phyloP scores from a whole-genome alignment of 208 protist genomes.

The Novymonas esmeraldas region DNA sequence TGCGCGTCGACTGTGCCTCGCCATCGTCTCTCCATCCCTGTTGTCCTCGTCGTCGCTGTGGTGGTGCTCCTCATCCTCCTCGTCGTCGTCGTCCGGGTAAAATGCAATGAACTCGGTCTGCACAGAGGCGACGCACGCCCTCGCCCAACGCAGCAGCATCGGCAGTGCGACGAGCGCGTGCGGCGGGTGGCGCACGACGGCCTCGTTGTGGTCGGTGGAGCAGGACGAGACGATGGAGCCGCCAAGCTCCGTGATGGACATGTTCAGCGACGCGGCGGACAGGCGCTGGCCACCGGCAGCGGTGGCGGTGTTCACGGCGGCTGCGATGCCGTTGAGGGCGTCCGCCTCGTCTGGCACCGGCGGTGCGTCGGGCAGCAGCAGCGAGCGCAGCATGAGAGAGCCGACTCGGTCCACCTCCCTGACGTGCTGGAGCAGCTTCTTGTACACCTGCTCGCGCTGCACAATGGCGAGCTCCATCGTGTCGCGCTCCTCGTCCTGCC shows the following conservation, averaged over 20 bases:
- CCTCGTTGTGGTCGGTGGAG: background rate
- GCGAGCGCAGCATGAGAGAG: slow-evolving; percentile 53
- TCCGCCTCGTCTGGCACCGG: slow-evolving; percentile 23
- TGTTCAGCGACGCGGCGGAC: slow-evolving; percentile 8
- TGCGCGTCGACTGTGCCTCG: no score
- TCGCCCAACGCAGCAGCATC: slow-evolving; percentile 28
- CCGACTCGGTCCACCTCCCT: slow-evolving; percentile 74
- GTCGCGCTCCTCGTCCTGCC: slow-evolving; percentile 40
- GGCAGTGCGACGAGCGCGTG: slow-evolving; percentile 39
- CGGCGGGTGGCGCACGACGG: slow-evolving; percentile 22
- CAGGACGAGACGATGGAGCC: background rate
- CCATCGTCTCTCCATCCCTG: no score
- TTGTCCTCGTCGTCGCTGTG: no score
- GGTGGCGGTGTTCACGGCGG: background rate
- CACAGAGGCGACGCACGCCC: slow-evolving; percentile 8
- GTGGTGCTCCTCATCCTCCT: background rate
- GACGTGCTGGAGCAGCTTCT: slow-evolving; percentile 48
- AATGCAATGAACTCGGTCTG: slow-evolving; percentile 18
- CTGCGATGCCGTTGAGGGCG: slow-evolving; percentile 2
- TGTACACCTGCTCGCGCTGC: slow-evolving; percentile 51
- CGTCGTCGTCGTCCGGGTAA: slow-evolving; percentile 13
- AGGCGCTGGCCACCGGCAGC: background rate
- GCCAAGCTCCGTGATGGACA: background rate
- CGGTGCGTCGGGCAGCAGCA: slow-evolving; percentile 45
- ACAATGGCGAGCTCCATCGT: slow-evolving; percentile 34